A percentile compares a stretch with the other conserved stretches of the same genome.
Conservation (phyloP, 768 basidiomycete genomes). For the Fibroporia radiculosa region DNA sequence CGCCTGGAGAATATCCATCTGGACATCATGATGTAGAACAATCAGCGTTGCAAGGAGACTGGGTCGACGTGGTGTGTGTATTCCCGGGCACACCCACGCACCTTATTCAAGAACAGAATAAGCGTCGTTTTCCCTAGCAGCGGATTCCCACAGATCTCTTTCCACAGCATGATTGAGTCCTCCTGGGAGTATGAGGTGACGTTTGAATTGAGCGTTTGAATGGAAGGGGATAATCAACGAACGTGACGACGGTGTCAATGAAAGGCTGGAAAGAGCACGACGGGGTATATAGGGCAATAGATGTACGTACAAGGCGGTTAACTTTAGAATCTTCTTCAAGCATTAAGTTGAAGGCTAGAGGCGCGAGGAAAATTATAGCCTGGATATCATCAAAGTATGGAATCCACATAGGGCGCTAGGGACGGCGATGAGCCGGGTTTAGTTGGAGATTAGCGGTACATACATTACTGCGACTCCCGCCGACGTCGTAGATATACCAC, state of each 20-base stretch:
- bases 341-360: slow-evolving; percentile 60
- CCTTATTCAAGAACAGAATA: slow-evolving; percentile 77
- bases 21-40: too few relatives aligned
- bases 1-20: slow-evolving; percentile 50
- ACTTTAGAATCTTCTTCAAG: slow-evolving; percentile 61
- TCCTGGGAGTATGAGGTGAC: slow-evolving; percentile 43
- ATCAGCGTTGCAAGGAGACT: too few relatives aligned
- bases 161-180: slow-evolving; percentile 70
- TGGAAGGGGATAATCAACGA: neutral
- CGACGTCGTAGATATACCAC: slow-evolving; percentile 65
- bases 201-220: slow-evolving; percentile 9
- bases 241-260: neutral
- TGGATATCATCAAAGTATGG: slow-evolving; percentile 77
- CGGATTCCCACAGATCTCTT: slow-evolving; percentile 55
- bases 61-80: too few relatives aligned
- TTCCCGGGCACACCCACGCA: too few relatives aligned
- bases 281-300: too few relatives aligned
- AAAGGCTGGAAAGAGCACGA: neutral
- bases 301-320: slow-evolving; percentile 59
- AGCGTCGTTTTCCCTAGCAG: slow-evolving; percentile 54
- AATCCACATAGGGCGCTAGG: slow-evolving; percentile 58
- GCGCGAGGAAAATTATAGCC: slow-evolving; percentile 79
- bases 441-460: slow-evolving; percentile 11
- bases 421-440: neutral
- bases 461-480: slow-evolving; percentile 49